These are phyloP conservation scores for Ambrosia trifida DNA, from an alignment of 129 eudicot genomes.

Conservation along the genomic window DNA sequence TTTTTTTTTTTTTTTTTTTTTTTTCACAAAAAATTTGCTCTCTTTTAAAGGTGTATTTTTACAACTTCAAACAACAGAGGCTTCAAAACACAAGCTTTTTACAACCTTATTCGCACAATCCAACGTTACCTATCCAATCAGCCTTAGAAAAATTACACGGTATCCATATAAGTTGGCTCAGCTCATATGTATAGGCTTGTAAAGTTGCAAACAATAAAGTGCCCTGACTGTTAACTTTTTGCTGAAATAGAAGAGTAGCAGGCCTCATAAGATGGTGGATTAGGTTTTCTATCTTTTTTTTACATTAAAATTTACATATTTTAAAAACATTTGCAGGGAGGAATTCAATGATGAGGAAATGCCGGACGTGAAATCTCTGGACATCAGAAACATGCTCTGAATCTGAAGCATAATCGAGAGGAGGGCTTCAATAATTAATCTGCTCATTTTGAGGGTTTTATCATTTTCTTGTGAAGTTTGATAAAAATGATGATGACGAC, in stretches of 20 bases:
- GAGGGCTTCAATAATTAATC: constrained; percentile 33
- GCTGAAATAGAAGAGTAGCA: neutral
- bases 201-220: neutral
- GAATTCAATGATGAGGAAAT: constrained; percentile 63
- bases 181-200: neutral
- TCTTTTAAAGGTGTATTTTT: neutral
- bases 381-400: constrained; percentile 57
- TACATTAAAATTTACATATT: neutral
- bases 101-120: neutral
- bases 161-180: too few relatives aligned
- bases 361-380: constrained; percentile 60
- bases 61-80: neutral
- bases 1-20: neutral
- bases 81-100: neutral
- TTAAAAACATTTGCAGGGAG: constrained; percentile 44
- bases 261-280: neutral
- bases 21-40: neutral
- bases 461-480: constrained; percentile 22
- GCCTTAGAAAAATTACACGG: neutral
- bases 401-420: constrained; percentile 1
- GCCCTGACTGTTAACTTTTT: neutral
- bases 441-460: constrained; percentile 24
- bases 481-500: constrained; percentile 11
- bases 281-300: neutral
- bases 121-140: neutral